phyloP scores from a whole-genome alignment of 371 early-diverging fungal species.

The Conidiobolus incongruus region DNA sequence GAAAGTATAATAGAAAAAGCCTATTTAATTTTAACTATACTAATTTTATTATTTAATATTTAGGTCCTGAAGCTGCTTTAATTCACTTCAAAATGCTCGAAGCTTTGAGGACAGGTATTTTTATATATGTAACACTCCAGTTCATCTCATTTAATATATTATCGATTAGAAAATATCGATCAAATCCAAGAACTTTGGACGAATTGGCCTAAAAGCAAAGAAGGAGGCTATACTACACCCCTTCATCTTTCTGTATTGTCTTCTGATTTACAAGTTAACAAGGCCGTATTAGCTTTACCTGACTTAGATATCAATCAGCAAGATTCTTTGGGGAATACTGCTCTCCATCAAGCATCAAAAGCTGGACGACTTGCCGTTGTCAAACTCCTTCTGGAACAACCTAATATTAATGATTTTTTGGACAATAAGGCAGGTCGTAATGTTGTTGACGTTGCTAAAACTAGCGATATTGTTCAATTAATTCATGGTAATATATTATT shows the following conservation, averaged over 20 bases:
- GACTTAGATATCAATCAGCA: conserved; percentile 15
- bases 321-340: conserved; percentile 29
- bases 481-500: conserved; percentile 9
- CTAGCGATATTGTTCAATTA: conserved; percentile 11
- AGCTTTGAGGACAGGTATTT: conserved; percentile 3
- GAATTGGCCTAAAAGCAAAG: not conserved
- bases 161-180: not conserved
- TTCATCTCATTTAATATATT: not conserved
- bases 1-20: too few species aligned
- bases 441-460: conserved; percentile 14
- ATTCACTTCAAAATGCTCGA: conserved; percentile 2
- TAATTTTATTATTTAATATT: not conserved
- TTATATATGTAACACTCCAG: too few species aligned
- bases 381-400: conserved; percentile 15
- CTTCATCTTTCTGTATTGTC: conserved; percentile 2
- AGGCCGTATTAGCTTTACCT: conserved; percentile 10
- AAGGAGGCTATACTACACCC: not conserved
- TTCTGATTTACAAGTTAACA: conserved; percentile 10
- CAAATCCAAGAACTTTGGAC: not conserved
- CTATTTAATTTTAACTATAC: not conserved
- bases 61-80: not conserved
- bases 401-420: conserved; percentile 17
- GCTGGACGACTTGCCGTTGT: conserved; percentile 27
- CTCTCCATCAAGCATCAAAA: conserved; percentile 32
- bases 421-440: conserved; percentile 13